Base-by-base conservation (phyloP, 352 stramenopile genomes). In the Globisporangium megalacanthum region DNA sequence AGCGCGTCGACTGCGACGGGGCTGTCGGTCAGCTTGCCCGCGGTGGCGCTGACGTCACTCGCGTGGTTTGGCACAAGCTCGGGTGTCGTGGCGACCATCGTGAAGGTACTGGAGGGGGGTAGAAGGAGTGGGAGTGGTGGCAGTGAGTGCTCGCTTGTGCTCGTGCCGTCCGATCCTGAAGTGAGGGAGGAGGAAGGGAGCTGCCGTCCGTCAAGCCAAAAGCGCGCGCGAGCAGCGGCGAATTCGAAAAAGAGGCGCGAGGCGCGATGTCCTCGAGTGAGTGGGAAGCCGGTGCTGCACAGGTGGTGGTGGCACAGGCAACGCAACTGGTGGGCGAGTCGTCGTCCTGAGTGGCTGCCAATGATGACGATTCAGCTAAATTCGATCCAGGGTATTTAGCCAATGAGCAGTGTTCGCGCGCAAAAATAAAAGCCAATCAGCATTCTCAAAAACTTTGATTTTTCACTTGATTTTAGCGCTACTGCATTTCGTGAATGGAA, bases 1-100 rank as follows among this genome's bases (percentile, higher is more conserved):
- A 55, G 50, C 33, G 33, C 49, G 52, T 53, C 58, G 15, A 58
- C 42, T 4, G 55, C 39, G 22, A 45, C 36, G 22, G 58, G 6
- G 51, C 17, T 52, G 41, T 63, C 51, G 29, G 48, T 68, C 35
- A 50, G 58, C 61, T 77, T 72, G 51, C 66, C 66, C 19, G 61
- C 57, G 45, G 65, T 63, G 20, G 47, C 47, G 47, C 49, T 44
- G 56, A 41, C 54, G 60, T 69, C 61, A 6, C 14, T 29, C 14
- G 39, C 29, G 37, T 55, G 37, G 56, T 62, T 56, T 9, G 49
- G 44, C 14, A 22, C 48, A 31, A 5, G 35, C 33, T 49, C 35
- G 8, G 64, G 59, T 2, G 58, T 71, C 37, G 66, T 55, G 46
- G 73, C 71, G 44, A 77, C 73, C 73, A 80, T 83, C 29, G 9